Evolutionary conservation across 1,139 yeast genomes (phyloP).

Genomic region (Spathaspora jeffriesii): DNA sequence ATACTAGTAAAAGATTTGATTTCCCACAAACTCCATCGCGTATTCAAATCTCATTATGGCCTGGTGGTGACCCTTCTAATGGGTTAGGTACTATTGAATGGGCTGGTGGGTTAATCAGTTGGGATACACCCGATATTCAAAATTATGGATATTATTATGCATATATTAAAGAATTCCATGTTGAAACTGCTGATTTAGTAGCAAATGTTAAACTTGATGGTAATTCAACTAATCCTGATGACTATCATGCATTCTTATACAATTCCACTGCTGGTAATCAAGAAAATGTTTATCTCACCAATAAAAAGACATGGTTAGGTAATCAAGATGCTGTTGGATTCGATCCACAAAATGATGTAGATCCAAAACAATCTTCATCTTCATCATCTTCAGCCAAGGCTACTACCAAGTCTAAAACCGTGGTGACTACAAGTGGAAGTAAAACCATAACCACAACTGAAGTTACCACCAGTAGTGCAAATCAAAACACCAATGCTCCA

Average conservation of each 20-base stretch:
- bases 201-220: conserved; percentile 34
- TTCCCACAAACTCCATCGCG: conserved; percentile 95
- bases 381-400: conserved; percentile 8
- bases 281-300: conserved; percentile 55
- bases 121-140: conserved; percentile 74
- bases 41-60: conserved; percentile 77
- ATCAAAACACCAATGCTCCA: conserved; percentile 14
- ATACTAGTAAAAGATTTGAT: conserved; percentile 54
- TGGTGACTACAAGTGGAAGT: conserved; percentile 14
- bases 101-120: conserved; percentile 91
- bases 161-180: conserved; percentile 55
- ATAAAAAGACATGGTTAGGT: conserved; percentile 60
- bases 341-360: conserved; percentile 46
- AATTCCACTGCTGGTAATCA: conserved; percentile 47
- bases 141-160: conserved; percentile 81
- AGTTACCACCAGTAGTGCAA: conserved; percentile 13
- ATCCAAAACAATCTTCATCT: conserved; percentile 3
- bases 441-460: conserved; percentile 11
- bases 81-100: conserved; percentile 82
- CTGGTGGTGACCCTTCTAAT: conserved; percentile 73
- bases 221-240: conserved; percentile 34
- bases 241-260: conserved; percentile 55
- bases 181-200: conserved; percentile 76
- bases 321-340: conserved; percentile 64
- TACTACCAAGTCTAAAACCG: conserved; percentile 8